A percentile compares a stretch with the other conserved stretches of the same genome.
These are phyloP conservation scores for Achlya hypogyna DNA, from an alignment of 352 stramenopile species.

Conservation along the genomic window DNA sequence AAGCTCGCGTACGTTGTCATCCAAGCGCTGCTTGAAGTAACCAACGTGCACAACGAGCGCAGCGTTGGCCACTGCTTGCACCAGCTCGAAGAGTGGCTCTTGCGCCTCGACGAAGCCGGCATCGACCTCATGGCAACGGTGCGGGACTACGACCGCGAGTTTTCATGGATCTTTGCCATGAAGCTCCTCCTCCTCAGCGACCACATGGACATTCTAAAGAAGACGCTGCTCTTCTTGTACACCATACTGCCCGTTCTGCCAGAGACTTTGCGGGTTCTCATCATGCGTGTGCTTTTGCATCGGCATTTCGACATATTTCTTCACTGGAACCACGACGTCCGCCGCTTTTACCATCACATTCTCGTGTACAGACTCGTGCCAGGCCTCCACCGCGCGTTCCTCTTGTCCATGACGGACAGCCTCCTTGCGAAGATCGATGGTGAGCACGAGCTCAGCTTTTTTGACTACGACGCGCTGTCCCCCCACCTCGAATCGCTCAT, in stretches of 20 bases:
- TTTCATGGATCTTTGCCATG: constrained; percentile 31
- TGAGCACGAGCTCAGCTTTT: neutral
- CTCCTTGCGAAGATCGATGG: constrained; percentile 32
- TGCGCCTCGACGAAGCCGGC: neutral
- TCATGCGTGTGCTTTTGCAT: constrained; percentile 61
- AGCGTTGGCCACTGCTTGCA: constrained; percentile 52
- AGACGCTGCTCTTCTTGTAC: constrained; percentile 61
- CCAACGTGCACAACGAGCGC: constrained; percentile 52
- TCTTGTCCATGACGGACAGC: constrained; percentile 58
- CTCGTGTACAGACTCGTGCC: constrained; percentile 51
- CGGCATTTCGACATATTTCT: constrained; percentile 71
- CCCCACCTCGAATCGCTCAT: neutral
- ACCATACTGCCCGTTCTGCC: constrained; percentile 64
- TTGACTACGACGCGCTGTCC: neutral
- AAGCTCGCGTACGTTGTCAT: constrained; percentile 56
- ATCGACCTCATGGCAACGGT: constrained; percentile 4
- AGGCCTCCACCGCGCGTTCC: constrained; percentile 44
- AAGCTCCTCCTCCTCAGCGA: constrained; percentile 64
- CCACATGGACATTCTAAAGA: constrained; percentile 59
- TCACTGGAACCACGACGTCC: constrained; percentile 67
- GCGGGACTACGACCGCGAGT: neutral
- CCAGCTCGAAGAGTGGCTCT: constrained; percentile 66
- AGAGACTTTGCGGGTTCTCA: constrained; percentile 48
- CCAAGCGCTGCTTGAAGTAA: constrained; percentile 62
- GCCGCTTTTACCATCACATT: constrained; percentile 62